Evolutionary conservation across 257 asterid genomes (phyloP).

Genomic region (Solanum chiquidenum): DNA sequence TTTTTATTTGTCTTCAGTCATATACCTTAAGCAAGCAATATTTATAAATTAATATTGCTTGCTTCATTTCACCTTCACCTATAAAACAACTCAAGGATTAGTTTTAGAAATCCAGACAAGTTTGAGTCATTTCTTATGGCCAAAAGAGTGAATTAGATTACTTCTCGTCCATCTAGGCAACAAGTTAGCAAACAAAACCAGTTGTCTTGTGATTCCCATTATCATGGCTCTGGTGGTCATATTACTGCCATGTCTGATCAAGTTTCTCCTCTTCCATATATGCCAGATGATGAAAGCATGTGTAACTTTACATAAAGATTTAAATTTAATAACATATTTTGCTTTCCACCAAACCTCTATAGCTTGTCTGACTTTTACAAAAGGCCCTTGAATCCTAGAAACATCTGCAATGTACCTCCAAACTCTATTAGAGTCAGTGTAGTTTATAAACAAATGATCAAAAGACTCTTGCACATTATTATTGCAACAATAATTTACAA

Average conservation of each 20-base stretch:
- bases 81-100: no score
- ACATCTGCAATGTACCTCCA: not conserved
- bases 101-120: no score
- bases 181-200: not conserved
- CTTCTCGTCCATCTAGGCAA: no score
- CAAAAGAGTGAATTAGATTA: no score
- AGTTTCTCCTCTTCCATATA: not conserved
- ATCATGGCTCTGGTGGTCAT: not conserved
- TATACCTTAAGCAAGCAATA: no score
- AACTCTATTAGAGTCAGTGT: not conserved
- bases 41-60: no score
- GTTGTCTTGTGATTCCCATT: not conserved
- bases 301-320: not conserved
- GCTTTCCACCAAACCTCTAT: not conserved
- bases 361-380: not conserved
- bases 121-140: no score
- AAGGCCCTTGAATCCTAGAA: not conserved
- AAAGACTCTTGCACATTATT: not conserved
- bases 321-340: not conserved
- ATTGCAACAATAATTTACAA: not conserved
- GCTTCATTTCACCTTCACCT: no score
- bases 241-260: not conserved
- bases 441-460: no score
- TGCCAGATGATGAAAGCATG: not conserved
- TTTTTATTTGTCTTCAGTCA: no score